Evolutionary conservation across 192 early-diverging fungal species (phyloP), one percentile per base, ranked within the genome.

Genomic region (Coemansia sp.): DNA sequence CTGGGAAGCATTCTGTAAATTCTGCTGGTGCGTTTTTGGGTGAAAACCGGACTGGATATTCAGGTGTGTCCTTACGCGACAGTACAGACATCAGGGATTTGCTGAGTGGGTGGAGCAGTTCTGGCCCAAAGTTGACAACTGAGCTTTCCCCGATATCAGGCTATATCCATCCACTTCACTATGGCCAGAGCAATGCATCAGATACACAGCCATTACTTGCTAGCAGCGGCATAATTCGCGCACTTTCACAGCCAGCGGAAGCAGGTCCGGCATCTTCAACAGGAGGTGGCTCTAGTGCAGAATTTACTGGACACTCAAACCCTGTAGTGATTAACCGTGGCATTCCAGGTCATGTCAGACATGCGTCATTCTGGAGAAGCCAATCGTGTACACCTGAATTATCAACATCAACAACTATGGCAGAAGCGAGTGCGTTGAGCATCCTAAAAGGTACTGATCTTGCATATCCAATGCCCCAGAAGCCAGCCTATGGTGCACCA

Each of bases 391-490:
- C 52, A 12, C 61, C 61, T 2, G 28, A 50, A 14, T 40, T 59
- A 1, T 60, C 70, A 34, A 44, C 60, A 47, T 67, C 78, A 4
- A 71, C 78, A 9, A 71, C 68, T 1, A 74, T 66, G 4, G 78
- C 78, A 0, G 78, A 81, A 42, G 68, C 78, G 18, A 81, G 78
- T 42, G 78, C 78, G 14, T 55, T 81, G 51, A 81, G 78, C 58
- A 81, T 81, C 25, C 57, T 81, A 15, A 81, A 75, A 46, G 78
- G 74, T 40, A 81, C 78, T 0, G 78, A 81, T 34, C 69, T 81
- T 4, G 78, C 78, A 2, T 81, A 81, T 26, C 72, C 78, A 9
- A 71, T 68, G 11, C 78, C 78, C 1, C 63, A 63, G 46, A 61
- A 59, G 9, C 44, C 56, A n/a, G 17, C 37, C 15, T 61, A 24